These are phyloP conservation scores for Ettlia oleoabundans DNA, from an alignment of 139 green algal species.

Conservation along the genomic window DNA sequence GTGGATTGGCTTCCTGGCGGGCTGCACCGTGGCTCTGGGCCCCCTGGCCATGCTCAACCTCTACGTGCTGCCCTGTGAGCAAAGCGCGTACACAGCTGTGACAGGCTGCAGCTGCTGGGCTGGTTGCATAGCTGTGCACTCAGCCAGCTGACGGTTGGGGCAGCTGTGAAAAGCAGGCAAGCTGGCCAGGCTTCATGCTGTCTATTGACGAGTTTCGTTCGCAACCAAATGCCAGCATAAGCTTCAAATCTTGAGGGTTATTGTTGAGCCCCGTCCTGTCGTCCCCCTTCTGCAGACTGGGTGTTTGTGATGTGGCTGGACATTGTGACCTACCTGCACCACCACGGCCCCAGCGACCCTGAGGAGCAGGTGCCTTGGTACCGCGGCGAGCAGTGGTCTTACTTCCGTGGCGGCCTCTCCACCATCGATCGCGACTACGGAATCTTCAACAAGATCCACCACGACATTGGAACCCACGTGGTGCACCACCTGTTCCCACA, in stretches of 20 bases:
- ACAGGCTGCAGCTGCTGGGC: neutral
- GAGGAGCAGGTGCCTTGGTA: constrained; percentile 89
- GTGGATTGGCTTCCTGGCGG: constrained; percentile 85
- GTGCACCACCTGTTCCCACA: constrained; percentile 94
- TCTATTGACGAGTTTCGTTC: too few relatives aligned
- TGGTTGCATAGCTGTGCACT: too few relatives aligned
- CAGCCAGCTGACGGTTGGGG: too few relatives aligned
- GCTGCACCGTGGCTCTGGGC: constrained; percentile 74
- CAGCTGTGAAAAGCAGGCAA: too few relatives aligned
- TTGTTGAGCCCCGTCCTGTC: too few relatives aligned
- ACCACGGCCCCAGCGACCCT: constrained; percentile 81
- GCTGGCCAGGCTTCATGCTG: too few relatives aligned
- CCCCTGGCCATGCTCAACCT: constrained; percentile 84
- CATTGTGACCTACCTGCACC: constrained; percentile 96
- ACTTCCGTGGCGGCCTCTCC: constrained; percentile 92
- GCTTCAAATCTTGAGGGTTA: too few relatives aligned
- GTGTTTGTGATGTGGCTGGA: constrained; percentile 95
- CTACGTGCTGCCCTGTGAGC: constrained; percentile 92
- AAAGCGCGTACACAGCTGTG: too few relatives aligned
- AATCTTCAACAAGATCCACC: constrained; percentile 98
- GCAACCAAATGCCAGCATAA: too few relatives aligned
- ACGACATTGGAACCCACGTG: constrained; percentile 97
- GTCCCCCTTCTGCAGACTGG: constrained; percentile 41
- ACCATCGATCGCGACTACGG: constrained; percentile 92
- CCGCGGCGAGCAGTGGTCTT: constrained; percentile 85